phyloP scores from a whole-genome alignment of 306 rosid species.

The Benincasa hispida region DNA sequence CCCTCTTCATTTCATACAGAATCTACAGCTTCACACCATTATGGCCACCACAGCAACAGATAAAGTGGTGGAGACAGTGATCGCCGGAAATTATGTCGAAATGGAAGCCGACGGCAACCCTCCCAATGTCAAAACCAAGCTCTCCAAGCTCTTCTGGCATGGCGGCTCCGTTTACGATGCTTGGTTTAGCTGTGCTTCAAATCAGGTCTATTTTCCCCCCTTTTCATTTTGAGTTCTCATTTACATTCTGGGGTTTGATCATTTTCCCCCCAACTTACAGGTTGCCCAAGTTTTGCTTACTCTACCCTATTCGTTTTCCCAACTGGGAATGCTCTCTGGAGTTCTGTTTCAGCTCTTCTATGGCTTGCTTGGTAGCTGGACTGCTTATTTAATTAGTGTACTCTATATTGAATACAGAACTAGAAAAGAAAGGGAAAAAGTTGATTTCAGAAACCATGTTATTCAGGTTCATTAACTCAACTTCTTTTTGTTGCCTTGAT shows the following conservation, averaged over 20 bases:
- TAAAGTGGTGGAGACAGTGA: slow-evolving; percentile 56
- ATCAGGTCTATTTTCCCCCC: slow-evolving; percentile 39
- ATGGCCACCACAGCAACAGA: slow-evolving; percentile 38
- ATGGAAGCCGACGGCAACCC: slow-evolving; percentile 79
- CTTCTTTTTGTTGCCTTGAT: background rate
- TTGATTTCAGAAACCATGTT: slow-evolving; percentile 91
- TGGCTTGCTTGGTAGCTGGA: slow-evolving; percentile 91
- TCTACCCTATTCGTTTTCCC: slow-evolving; percentile 91
- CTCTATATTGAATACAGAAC: slow-evolving; percentile 94
- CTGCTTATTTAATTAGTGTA: slow-evolving; percentile 83
- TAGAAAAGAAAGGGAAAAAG: slow-evolving; percentile 89
- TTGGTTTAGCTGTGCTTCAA: slow-evolving; percentile 98
- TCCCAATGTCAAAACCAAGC: slow-evolving; percentile 33
- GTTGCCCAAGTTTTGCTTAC: slow-evolving; percentile 98
- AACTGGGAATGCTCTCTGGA: slow-evolving; percentile 90
- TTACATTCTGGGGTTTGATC: background rate
- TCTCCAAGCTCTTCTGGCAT: slow-evolving; percentile 77
- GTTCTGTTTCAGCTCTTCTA: slow-evolving; percentile 82
- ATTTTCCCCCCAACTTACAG: slow-evolving; percentile 18
- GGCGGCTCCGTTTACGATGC: slow-evolving; percentile 98
- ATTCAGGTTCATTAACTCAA: slow-evolving; percentile 42
- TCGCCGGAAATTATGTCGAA: slow-evolving; percentile 80
- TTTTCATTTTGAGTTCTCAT: background rate
- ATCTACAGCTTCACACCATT: background rate
- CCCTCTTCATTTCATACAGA: background rate